A percentile compares a stretch with the other conserved stretches of the same genome.
These are phyloP conservation scores for Coemansia sp. DNA, from an alignment of 192 early-diverging fungal species.

Conservation along the genomic window DNA sequence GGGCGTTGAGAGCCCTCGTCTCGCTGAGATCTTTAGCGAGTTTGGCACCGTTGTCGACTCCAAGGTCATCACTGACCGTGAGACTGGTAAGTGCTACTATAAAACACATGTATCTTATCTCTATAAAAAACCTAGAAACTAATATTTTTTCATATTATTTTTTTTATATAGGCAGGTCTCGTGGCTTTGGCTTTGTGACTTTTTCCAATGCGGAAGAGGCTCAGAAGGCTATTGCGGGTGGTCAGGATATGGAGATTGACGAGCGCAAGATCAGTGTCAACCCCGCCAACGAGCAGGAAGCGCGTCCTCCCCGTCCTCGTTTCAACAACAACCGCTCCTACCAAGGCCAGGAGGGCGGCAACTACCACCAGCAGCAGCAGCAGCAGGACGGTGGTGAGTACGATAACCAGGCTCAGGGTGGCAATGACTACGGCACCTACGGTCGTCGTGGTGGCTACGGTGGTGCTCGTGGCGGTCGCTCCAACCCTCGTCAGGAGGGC, in stretches of 20 bases:
- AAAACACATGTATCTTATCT: not conserved
- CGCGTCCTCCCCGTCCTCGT: conserved; percentile 15
- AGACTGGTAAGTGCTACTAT: conserved; percentile 62
- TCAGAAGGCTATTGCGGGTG: conserved; percentile 65
- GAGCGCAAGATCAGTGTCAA: conserved; percentile 85
- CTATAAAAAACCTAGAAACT: not conserved
- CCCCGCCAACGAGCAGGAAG: conserved; percentile 61
- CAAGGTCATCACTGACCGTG: conserved; percentile 69
- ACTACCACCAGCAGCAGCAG: conserved; percentile 45
- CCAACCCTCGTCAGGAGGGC: conserved; percentile 23
- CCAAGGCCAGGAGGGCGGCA: conserved; percentile 23
- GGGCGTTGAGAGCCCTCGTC: conserved; percentile 63
- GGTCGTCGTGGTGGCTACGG: conserved; percentile 8
- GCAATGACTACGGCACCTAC: conserved; percentile 11
- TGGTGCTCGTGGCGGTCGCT: conserved; percentile 38
- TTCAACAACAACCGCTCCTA: conserved; percentile 43
- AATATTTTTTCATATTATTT: conserved; percentile 2
- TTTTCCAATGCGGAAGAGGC: conserved; percentile 67
- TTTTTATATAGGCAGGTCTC: conserved; percentile 60
- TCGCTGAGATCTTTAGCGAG: conserved; percentile 61
- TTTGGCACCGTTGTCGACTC: conserved; percentile 68
- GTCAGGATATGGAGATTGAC: conserved; percentile 73
- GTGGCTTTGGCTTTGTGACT: conserved; percentile 89
- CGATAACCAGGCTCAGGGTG: conserved; percentile 28
- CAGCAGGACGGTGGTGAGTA: conserved; percentile 20